A percentile compares a stretch with the other conserved stretches of the same genome.
These are phyloP conservation scores for Erodium moschatum DNA, from an alignment of 441 rosid genomes.

Conservation along the genomic window DNA sequence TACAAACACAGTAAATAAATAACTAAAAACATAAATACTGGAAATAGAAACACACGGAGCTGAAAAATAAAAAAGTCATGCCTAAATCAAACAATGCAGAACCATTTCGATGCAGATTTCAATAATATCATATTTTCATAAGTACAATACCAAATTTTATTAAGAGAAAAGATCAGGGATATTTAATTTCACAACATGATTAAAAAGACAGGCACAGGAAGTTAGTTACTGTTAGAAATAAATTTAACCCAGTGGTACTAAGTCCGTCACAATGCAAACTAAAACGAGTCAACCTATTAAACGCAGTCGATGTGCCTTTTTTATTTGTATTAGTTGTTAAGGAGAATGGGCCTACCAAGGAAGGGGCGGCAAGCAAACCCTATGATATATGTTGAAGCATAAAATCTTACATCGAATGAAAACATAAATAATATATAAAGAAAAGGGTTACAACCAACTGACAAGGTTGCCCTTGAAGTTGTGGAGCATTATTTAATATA, in stretches of 20 bases:
- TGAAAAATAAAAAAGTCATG: background rate
- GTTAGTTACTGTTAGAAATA: background rate
- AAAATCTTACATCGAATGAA: too few species aligned
- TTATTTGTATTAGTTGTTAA: background rate
- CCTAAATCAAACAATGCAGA: background rate
- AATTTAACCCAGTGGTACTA: background rate
- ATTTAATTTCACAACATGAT: slow-evolving; percentile 2
- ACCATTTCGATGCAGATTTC: background rate
- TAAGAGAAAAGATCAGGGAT: background rate
- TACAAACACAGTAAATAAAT: background rate
- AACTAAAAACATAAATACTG: background rate
- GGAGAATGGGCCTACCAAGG: too few species aligned
- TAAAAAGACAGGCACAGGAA: slow-evolving; percentile 2
- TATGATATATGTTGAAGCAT: too few species aligned
- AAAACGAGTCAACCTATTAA: slow-evolving; percentile 1
- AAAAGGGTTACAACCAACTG: too few species aligned
- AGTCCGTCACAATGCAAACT: slow-evolving; percentile 5
- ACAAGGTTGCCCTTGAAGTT: too few species aligned
- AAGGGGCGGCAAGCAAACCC: too few species aligned
- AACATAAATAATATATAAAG: too few species aligned
- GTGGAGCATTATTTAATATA: too few species aligned
- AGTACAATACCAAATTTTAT: background rate
- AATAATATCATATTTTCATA: background rate
- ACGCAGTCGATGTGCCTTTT: background rate
- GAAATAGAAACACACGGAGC: background rate